Base-by-base conservation (phyloP, 106 monocot species). In the Dioscorea zingiberensis region DNA sequence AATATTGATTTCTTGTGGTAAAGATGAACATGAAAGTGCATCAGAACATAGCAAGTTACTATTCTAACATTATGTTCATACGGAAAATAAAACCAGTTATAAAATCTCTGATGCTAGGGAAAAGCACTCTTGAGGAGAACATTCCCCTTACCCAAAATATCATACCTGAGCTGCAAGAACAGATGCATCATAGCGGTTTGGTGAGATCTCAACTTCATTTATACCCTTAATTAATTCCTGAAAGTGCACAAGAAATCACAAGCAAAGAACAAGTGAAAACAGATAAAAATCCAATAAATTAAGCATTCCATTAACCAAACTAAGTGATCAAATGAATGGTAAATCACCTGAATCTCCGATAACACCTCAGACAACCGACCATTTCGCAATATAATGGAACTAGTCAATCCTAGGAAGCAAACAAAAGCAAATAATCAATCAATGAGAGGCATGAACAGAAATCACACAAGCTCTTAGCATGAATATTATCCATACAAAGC, bases 301-400 rank as follows among this genome's bases (percentile, higher is more conserved):
- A 3, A 30, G 30, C 30, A 30, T 30, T 38, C 38, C 38, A 38
- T 44, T 14, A 13, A 24, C 2, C 19, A 21, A 61, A 32, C 8
- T 13, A 18, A 61, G 12, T 61, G 23, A 61, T 61, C 15, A 61
- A 16, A 27, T 16, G 27, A n/a, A 62, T 44, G 44, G 68, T 29
- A 1, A 71, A 15, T 64, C 54, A 93, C 93, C 83, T 88, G 93
- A 66, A 93, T 68, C 65, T 93, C 85, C 32, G 73, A 68, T 49
- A 93, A 64, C 45, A 93, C 78, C 59, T 88, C 93, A 8, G 93
- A 85, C 14, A 93, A 62, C 57, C 85, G 78, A 11, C 93, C 93
- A 66, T 78, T 93, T 65, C 70, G 83, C 80, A 93, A 68, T 14
- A 93, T 74, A 22, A 84, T 86, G 29, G 85, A 89, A 15, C 93